phyloP scores from a whole-genome alignment of 352 stramenopile species.

The Globisporangium polare region DNA sequence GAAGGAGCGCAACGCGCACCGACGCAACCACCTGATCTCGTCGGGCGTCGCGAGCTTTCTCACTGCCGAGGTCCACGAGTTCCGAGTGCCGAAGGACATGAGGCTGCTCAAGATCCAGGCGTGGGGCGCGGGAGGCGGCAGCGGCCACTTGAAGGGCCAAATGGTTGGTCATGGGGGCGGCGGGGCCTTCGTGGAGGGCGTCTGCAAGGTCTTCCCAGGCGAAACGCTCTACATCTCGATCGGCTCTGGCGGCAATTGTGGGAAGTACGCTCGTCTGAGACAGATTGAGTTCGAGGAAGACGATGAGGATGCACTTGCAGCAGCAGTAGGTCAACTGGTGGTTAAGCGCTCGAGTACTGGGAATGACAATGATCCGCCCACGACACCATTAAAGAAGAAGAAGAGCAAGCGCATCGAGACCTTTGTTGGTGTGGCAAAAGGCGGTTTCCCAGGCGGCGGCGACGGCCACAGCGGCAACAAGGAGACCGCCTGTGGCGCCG shows the following conservation, averaged over 20 bases:
- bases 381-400: slow-evolving; percentile 10
- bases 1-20: slow-evolving; percentile 59
- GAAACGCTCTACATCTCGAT: slow-evolving; percentile 66
- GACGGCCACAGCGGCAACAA: slow-evolving; percentile 65
- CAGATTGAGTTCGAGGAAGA: slow-evolving; percentile 25
- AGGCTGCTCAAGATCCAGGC: slow-evolving; percentile 67
- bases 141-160: slow-evolving; percentile 47
- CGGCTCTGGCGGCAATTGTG: slow-evolving; percentile 40
- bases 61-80: slow-evolving; percentile 55
- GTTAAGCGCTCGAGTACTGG: slow-evolving; percentile 2
- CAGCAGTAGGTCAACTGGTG: background rate
- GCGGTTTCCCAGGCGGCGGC: slow-evolving; percentile 51
- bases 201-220: slow-evolving; percentile 55
- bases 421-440: slow-evolving; percentile 36
- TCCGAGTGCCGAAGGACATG: slow-evolving; percentile 59
- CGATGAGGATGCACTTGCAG: background rate
- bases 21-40: slow-evolving; percentile 49
- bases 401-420: slow-evolving; percentile 32
- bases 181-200: slow-evolving; percentile 62
- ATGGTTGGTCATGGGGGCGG: slow-evolving; percentile 52
- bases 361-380: too few species aligned
- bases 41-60: slow-evolving; percentile 62
- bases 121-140: slow-evolving; percentile 70
- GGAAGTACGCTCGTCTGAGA: slow-evolving; percentile 39
- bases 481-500: slow-evolving; percentile 58